phyloP scores from a whole-genome alignment of 768 basidiomycete species.

The Lentinula boryana region DNA sequence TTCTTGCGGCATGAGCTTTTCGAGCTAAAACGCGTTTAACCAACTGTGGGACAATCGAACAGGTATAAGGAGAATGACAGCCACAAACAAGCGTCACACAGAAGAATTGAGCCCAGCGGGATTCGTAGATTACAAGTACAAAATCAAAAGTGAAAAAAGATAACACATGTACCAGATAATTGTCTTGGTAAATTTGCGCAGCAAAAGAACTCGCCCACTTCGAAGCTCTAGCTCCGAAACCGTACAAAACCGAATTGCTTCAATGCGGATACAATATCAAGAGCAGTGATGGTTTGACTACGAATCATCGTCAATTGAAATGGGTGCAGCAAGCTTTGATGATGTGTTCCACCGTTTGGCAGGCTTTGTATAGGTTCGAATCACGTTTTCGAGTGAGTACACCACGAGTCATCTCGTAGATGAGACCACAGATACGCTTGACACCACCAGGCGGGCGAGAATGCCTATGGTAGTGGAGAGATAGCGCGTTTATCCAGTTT shows the following conservation, averaged over 20 bases:
- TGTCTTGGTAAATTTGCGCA: too few species aligned
- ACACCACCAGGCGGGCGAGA: slow-evolving; percentile 7
- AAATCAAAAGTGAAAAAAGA: neutral
- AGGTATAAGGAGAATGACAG: too few species aligned
- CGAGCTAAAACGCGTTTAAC: too few species aligned
- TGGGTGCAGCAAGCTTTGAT: neutral
- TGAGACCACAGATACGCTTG: slow-evolving; percentile 5
- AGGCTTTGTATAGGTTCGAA: slow-evolving; percentile 4
- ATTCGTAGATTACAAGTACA: neutral
- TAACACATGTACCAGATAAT: neutral
- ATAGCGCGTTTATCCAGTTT: neutral
- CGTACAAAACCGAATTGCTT: slow-evolving; percentile 5
- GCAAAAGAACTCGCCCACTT: neutral
- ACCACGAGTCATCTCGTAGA: slow-evolving; percentile 5
- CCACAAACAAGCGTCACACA: too few species aligned
- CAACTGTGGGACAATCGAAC: too few species aligned
- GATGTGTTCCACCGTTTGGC: neutral
- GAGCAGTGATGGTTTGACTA: slow-evolving; percentile 5
- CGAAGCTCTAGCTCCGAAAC: neutral
- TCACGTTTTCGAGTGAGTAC: slow-evolving; percentile 2
- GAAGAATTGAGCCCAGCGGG: too few species aligned
- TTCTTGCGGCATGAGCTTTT: too few species aligned
- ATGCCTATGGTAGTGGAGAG: neutral
- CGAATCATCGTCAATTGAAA: neutral
- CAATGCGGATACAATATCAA: slow-evolving; percentile 4